Evolutionary conservation across 352 stramenopile species (phyloP).

Genomic region (Globisporangium cystogenes): DNA sequence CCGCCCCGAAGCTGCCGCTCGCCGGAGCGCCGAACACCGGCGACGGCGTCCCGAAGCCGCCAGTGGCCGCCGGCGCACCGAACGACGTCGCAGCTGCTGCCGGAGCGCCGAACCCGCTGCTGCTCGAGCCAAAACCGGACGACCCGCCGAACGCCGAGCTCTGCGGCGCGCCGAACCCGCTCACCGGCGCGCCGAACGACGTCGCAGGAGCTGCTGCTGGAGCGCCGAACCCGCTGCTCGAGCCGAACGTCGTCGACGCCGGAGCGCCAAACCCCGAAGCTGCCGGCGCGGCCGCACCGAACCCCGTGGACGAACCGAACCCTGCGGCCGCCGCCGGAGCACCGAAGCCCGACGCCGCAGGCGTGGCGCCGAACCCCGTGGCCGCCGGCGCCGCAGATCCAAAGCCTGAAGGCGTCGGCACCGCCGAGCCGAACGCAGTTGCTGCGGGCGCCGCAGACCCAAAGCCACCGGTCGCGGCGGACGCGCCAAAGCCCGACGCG

Average conservation of each 20-base stretch:
- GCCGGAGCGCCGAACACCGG: slow-evolving; percentile 10
- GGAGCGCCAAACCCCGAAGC: slow-evolving; percentile 1
- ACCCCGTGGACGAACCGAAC: not conserved
- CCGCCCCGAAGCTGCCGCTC: slow-evolving; percentile 21
- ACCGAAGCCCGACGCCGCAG: slow-evolving; percentile 5
- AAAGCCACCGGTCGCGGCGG: slow-evolving; percentile 2
- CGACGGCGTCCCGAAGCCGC: slow-evolving; percentile 5
- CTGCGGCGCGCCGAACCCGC: slow-evolving; percentile 5
- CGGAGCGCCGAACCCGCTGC: slow-evolving; percentile 9
- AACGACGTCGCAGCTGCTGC: slow-evolving; percentile 19
- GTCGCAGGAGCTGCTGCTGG: slow-evolving; percentile 9
- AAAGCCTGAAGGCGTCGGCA: slow-evolving; percentile 10
- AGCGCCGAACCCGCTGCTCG: slow-evolving; percentile 11
- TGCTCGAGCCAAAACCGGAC: slow-evolving; percentile 18
- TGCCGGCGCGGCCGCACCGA: slow-evolving; percentile 12
- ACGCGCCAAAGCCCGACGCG: slow-evolving; percentile 15
- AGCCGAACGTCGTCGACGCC: slow-evolving; percentile 1
- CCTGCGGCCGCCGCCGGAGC: slow-evolving; percentile 1
- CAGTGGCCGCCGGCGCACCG: slow-evolving; percentile 18
- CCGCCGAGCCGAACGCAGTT: not conserved
- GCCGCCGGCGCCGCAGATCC: slow-evolving; percentile 14
- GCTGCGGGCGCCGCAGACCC: slow-evolving; percentile 7
- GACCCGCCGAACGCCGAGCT: not conserved
- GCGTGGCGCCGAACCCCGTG: slow-evolving; percentile 25
- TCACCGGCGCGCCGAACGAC: slow-evolving; percentile 22